These are phyloP conservation scores for Albugo candida DNA, from an alignment of 352 stramenopile genomes.

Conservation along the genomic window DNA sequence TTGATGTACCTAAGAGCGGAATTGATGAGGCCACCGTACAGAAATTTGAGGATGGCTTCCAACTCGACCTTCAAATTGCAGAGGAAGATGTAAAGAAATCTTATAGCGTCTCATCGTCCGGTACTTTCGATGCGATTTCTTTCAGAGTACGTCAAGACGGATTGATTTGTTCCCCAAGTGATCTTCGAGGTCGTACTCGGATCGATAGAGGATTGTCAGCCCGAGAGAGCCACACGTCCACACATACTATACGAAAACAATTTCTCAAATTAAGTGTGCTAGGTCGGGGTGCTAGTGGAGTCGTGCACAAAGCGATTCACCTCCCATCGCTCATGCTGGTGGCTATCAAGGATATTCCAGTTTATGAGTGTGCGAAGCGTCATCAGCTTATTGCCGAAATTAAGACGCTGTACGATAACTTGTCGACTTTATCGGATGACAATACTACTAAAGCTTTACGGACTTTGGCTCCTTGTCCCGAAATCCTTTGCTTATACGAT, in stretches of 20 bases:
- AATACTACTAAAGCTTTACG: not conserved
- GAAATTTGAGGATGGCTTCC: too few species aligned
- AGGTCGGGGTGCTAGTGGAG: conserved; percentile 64
- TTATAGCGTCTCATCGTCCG: conserved; percentile 61
- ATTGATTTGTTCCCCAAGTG: conserved; percentile 27
- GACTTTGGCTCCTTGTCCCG: conserved; percentile 20
- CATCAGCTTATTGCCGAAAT: conserved; percentile 76
- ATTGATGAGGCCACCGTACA: too few species aligned
- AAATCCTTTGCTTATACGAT: conserved; percentile 86
- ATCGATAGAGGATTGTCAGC: not conserved
- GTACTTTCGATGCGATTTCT: conserved; percentile 55
- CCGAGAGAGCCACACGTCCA: not conserved
- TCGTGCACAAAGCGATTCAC: conserved; percentile 80
- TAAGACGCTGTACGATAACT: conserved; percentile 73
- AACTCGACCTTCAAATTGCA: too few species aligned
- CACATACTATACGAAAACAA: conserved; percentile 23
- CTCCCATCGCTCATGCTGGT: conserved; percentile 77
- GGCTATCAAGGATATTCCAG: conserved; percentile 79
- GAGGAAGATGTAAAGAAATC: conserved; percentile 27
- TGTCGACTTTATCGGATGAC: conserved; percentile 41
- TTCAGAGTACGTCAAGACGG: conserved; percentile 76
- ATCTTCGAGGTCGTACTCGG: conserved; percentile 6
- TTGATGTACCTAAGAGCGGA: too few species aligned
- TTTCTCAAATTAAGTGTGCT: conserved; percentile 67
- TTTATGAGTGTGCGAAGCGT: conserved; percentile 78